phyloP scores from a whole-genome alignment of 169 alveolate genomes.

The Plasmodium cynomolgi region DNA sequence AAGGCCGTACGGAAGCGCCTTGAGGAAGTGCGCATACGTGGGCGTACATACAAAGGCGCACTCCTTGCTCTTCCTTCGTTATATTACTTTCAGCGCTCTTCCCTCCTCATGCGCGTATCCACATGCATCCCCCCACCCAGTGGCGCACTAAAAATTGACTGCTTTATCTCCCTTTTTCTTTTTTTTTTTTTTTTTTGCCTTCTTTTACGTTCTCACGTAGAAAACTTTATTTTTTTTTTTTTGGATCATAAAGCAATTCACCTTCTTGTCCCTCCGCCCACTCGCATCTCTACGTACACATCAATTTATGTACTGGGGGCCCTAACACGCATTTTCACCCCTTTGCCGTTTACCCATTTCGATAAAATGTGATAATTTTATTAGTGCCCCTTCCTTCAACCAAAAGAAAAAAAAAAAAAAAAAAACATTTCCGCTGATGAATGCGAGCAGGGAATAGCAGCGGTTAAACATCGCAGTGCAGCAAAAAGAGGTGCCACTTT shows the following conservation, averaged over 20 bases:
- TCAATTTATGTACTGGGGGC: neutral
- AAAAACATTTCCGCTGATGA: neutral
- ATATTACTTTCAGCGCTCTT: neutral
- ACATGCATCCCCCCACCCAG: neutral
- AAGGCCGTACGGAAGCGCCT: neutral
- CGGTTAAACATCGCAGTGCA: neutral
- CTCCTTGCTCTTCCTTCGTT: neutral
- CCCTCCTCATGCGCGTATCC: neutral
- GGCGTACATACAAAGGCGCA: neutral
- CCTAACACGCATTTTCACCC: neutral
- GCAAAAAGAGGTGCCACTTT: neutral
- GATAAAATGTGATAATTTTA: neutral
- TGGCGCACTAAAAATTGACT: neutral
- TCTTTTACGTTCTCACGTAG: neutral
- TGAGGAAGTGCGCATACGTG: neutral
- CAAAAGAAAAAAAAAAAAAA: neutral
- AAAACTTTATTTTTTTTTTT: constrained; percentile 1
- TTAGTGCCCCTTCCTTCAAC: neutral
- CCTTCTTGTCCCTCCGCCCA: neutral
- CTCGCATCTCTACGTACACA: neutral
- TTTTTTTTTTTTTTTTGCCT: neutral
- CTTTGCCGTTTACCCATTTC: neutral
- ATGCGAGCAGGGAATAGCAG: neutral
- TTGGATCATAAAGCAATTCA: neutral
- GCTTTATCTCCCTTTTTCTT: neutral